phyloP scores from a whole-genome alignment of 2,329 filamentous ascomycete species.

The Hansfordia pulvinata region DNA sequence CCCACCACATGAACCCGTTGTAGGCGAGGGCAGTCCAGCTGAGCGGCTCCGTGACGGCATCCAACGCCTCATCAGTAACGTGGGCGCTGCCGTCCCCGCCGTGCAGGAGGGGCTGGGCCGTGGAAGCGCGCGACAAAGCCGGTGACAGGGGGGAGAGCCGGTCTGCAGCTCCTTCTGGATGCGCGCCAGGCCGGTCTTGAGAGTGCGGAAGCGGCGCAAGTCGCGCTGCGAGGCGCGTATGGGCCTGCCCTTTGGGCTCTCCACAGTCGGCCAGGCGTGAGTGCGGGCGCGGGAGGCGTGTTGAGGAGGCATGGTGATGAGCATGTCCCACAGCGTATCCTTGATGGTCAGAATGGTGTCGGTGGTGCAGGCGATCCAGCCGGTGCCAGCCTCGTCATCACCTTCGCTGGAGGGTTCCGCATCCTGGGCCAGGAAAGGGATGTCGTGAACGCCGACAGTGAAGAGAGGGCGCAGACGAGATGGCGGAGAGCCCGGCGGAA shows the following conservation, averaged over 20 bases:
- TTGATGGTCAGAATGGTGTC: constrained; percentile 88
- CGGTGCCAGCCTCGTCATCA: constrained; percentile 36
- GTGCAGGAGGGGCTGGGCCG: constrained; percentile 21
- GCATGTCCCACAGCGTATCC: constrained; percentile 73
- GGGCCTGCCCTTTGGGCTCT: constrained; percentile 46
- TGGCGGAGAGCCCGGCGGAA: constrained; percentile 48
- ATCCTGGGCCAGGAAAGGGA: constrained; percentile 58
- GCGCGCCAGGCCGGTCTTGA: constrained; percentile 49
- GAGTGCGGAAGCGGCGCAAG: constrained; percentile 60
- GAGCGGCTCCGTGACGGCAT: too few relatives aligned
- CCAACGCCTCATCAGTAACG: too few relatives aligned
- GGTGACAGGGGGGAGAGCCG: constrained; percentile 8
- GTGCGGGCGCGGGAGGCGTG: constrained; percentile 42
- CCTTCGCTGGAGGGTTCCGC: constrained; percentile 26
- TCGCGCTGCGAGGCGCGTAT: constrained; percentile 87
- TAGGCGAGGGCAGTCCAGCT: constrained; percentile 68
- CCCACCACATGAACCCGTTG: constrained; percentile 82
- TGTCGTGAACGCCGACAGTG: constrained; percentile 85
- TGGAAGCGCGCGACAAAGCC: constrained; percentile 7
- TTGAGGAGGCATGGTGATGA: constrained; percentile 65
- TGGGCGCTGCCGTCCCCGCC: constrained; percentile 40
- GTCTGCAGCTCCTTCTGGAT: constrained; percentile 15
- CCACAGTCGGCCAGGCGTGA: constrained; percentile 64
- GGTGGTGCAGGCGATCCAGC: constrained; percentile 92
- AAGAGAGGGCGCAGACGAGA: constrained; percentile 74